These are phyloP conservation scores for Linnemannia schmuckeri DNA, from an alignment of 192 early-diverging fungal genomes.

Conservation along the genomic window DNA sequence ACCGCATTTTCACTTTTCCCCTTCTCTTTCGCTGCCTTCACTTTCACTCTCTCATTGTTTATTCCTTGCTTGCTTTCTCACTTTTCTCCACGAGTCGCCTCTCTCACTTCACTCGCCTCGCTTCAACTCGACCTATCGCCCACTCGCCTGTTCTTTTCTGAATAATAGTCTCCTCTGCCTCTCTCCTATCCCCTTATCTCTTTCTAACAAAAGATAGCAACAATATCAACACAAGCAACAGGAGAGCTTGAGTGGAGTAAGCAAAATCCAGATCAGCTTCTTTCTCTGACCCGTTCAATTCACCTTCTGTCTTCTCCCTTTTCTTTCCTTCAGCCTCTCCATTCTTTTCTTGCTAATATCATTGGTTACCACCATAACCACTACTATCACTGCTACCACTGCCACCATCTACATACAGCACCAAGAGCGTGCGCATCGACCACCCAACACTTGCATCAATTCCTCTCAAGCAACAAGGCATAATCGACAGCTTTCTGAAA, in stretches of 20 bases:
- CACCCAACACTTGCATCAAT: neutral
- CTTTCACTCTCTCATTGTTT: neutral
- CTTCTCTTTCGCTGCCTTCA: neutral
- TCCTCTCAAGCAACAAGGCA: neutral
- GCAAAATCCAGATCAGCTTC: neutral
- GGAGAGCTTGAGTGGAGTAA: neutral
- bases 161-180: neutral
- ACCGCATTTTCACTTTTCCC: neutral
- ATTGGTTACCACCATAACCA: neutral
- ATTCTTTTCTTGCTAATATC: neutral
- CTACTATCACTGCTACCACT: neutral
- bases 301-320: neutral
- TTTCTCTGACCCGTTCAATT: neutral
- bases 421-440: neutral
- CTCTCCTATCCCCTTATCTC: neutral
- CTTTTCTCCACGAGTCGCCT: neutral
- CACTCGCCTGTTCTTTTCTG: neutral
- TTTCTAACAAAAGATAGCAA: neutral
- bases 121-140: neutral
- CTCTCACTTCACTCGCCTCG: neutral
- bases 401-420: neutral
- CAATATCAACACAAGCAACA: neutral
- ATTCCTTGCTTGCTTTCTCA: neutral
- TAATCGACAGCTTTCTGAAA: neutral
- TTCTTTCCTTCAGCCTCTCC: neutral